Conservation (phyloP, 805 yeast species). For the Yamadazyma nakazawae region DNA sequence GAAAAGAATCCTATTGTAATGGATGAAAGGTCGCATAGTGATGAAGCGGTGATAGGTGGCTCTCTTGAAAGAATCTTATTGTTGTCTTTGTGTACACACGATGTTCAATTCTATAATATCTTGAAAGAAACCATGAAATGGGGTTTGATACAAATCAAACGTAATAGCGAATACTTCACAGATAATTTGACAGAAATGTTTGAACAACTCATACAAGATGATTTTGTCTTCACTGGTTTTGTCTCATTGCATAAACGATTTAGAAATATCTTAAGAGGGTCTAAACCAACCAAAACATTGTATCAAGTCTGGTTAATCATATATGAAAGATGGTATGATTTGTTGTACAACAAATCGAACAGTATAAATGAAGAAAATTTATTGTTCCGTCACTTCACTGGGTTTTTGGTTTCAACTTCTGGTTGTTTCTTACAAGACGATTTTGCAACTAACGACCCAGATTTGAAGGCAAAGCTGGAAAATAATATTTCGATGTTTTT, state of each 20-base stretch:
- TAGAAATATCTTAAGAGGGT: slow-evolving; percentile 33
- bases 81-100: slow-evolving; percentile 41
- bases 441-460: slow-evolving; percentile 21
- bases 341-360: slow-evolving; percentile 22
- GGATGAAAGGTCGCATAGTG: slow-evolving; percentile 11
- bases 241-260: slow-evolving; percentile 71
- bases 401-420: slow-evolving; percentile 66
- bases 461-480: slow-evolving; percentile 27
- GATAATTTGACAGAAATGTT: slow-evolving; percentile 27
- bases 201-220: slow-evolving; percentile 47
- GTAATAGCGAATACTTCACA: background rate
- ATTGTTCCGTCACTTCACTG: slow-evolving; percentile 65
- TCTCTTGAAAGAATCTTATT: slow-evolving; percentile 37
- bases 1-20: slow-evolving; percentile 14
- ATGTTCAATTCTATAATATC: slow-evolving; percentile 39
- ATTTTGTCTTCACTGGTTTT: slow-evolving; percentile 59
- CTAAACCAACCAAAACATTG: slow-evolving; percentile 27
- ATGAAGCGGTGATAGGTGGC: slow-evolving; percentile 11
- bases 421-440: slow-evolving; percentile 51
- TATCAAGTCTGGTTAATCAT: slow-evolving; percentile 43
- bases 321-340: slow-evolving; percentile 47
- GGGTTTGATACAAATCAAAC: slow-evolving; percentile 21
- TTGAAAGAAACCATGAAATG: slow-evolving; percentile 36
- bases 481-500: slow-evolving; percentile 46
- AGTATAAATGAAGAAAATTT: slow-evolving; percentile 35